Evolutionary conservation across 495 filamentous ascomycete genomes (phyloP), one percentile per base, ranked within the genome.

Genomic region (Xylaria venustula): DNA sequence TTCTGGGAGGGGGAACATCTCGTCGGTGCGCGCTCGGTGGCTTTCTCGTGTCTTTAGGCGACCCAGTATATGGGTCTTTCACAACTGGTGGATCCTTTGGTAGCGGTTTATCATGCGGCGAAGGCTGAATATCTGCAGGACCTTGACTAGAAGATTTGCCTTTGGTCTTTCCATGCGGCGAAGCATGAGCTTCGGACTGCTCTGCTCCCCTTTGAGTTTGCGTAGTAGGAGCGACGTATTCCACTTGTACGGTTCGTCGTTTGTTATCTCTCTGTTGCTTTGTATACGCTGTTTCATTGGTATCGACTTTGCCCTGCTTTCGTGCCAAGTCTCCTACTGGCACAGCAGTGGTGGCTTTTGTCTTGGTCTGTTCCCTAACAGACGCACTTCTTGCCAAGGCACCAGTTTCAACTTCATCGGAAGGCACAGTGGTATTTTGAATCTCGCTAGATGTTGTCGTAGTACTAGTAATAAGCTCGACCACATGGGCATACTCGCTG

Each of bases 391-490:
- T 88, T 19, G 81, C 85, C 46, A 97, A 83, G 45, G 77, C 60
- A 1, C 89, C 86, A n/a, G 78, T 75, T 64, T 93, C 90, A 50
- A 79, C 65, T 72, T 83, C 88, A 78, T 89, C 88, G 20, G 85
- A 71, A 4, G 83, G 77, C 7, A 93, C 83, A 2, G 92, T 91
- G 2, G 91, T 86, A 65, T 89, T 90, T 52, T 90, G 85, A 65
- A 96, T 94, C 62, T 98, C 94, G 37, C 83, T 85, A 25, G 89
- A 86, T 28, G 90, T 92, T 14, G 92, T 97, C 8, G 92, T 94
- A 71, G 87, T 93, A 74, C 93, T 97, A 19, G 95, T 98, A 62
- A 98, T 95, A 69, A 96, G 91, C 65, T 90, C 91, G 36, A 98
- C 94, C 42, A 98, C 88, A 72, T 96, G 90, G 15, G 91, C 88